Evolutionary conservation across 2,329 filamentous ascomycete genomes (phyloP).

Genomic region (Zalaria sp.): DNA sequence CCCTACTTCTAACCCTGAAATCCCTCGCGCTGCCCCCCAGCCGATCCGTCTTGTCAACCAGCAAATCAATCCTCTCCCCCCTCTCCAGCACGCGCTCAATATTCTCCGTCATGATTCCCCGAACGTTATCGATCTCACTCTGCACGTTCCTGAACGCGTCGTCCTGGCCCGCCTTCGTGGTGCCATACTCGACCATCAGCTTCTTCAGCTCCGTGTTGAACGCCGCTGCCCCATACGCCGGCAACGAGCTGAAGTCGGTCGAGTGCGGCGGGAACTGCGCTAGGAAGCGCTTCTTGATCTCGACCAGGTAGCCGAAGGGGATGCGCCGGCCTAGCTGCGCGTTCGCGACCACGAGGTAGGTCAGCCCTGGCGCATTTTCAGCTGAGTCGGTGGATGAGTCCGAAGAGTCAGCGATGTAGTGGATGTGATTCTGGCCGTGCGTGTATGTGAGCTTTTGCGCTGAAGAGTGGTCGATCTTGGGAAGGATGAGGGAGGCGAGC

Average conservation of each 20-base stretch:
- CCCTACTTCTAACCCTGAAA: constrained; percentile 75
- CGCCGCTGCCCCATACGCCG: constrained; percentile 76
- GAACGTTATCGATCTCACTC: constrained; percentile 81
- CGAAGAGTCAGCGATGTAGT: constrained; percentile 74
- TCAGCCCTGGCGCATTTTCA: constrained; percentile 55
- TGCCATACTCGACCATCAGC: constrained; percentile 75
- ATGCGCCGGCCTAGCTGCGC: constrained; percentile 71
- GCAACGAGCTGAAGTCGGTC: constrained; percentile 63
- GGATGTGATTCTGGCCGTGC: constrained; percentile 81
- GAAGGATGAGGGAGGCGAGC: constrained; percentile 84
- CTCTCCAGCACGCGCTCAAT: constrained; percentile 80
- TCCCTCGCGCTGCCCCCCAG: constrained; percentile 79
- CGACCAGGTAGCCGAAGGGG: constrained; percentile 82
- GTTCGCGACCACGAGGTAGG: constrained; percentile 81
- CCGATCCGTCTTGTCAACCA: constrained; percentile 93
- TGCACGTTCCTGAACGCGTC: constrained; percentile 76
- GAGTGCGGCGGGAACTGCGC: constrained; percentile 48
- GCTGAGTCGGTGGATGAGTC: constrained; percentile 10
- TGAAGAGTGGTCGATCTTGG: constrained; percentile 72
- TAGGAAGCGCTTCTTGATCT: constrained; percentile 81
- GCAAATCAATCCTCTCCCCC: constrained; percentile 80
- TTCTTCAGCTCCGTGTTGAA: constrained; percentile 70
- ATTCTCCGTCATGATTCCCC: constrained; percentile 88
- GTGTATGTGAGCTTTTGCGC: constrained; percentile 80
- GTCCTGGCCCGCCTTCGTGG: constrained; percentile 57